Conservation (phyloP, 306 rosid species). For the Rosa chinensis region DNA sequence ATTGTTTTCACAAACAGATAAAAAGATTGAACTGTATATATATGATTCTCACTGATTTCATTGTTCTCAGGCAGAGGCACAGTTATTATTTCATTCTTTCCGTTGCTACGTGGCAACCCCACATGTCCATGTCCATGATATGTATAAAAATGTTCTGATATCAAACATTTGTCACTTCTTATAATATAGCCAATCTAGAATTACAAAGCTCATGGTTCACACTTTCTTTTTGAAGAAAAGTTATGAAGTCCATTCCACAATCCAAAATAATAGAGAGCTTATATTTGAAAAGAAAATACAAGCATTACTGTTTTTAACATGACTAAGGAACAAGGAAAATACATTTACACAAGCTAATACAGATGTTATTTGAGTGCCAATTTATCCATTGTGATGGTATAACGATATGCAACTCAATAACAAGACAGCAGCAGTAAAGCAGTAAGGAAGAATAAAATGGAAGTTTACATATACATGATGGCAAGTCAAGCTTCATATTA, state of each 20-base stretch:
- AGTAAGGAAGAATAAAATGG: constrained; percentile 13
- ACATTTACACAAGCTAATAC: constrained; percentile 43
- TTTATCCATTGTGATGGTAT: constrained; percentile 26
- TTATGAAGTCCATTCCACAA: neutral
- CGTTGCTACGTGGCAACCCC: neutral
- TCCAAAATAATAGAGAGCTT: neutral
- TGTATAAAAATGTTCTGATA: neutral
- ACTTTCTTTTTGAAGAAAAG: neutral
- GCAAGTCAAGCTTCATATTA: constrained; percentile 27
- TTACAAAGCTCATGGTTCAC: neutral
- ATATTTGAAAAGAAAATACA: neutral
- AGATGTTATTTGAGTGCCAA: constrained; percentile 27
- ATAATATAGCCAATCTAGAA: neutral
- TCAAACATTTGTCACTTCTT: neutral
- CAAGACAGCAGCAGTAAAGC: constrained; percentile 21
- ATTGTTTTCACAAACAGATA: neutral
- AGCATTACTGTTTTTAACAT: constrained; percentile 12
- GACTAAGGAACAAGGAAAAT: constrained; percentile 26
- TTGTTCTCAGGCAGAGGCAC: neutral
- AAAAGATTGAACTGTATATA: neutral
- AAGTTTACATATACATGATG: constrained; percentile 50
- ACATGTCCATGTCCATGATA: neutral
- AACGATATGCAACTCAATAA: constrained; percentile 27
- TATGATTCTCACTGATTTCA: neutral
- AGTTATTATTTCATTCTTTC: neutral